These are phyloP conservation scores for Pisolithus marmoratus DNA, from an alignment of 768 basidiomycete genomes.

Conservation along the genomic window DNA sequence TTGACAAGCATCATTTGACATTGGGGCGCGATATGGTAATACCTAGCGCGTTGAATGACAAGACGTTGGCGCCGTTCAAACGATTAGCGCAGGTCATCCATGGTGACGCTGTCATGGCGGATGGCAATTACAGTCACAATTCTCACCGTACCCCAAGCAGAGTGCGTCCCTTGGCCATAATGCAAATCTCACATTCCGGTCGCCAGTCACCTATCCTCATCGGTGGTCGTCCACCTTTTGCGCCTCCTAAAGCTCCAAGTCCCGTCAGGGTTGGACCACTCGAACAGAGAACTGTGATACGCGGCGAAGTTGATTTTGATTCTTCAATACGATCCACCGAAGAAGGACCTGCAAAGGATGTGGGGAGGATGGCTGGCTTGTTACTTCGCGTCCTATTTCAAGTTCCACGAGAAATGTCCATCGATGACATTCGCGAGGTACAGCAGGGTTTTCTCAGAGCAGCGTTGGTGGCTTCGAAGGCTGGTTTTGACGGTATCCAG, in stretches of 20 bases:
- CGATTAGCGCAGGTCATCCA: conserved; percentile 48
- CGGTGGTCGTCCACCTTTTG: conserved; percentile 58
- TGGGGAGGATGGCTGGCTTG: conserved; percentile 11
- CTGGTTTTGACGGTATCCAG: conserved; percentile 85
- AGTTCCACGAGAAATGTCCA: conserved; percentile 54
- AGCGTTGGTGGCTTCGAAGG: conserved; percentile 53
- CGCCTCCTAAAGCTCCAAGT: conserved; percentile 68
- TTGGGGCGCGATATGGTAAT: conserved; percentile 70
- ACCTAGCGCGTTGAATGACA: conserved; percentile 39
- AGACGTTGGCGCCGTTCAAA: conserved; percentile 45
- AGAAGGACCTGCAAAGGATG: background rate
- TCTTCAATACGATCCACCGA: background rate
- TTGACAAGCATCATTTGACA: conserved; percentile 54
- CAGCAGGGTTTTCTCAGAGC: conserved; percentile 62
- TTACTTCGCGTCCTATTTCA: conserved; percentile 50
- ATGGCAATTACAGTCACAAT: background rate
- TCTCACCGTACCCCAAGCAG: background rate
- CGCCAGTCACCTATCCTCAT: conserved; percentile 75
- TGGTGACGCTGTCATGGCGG: conserved; percentile 12
- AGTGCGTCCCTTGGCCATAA: conserved; percentile 45
- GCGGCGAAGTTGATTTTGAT: too few species aligned
- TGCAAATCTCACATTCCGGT: conserved; percentile 82
- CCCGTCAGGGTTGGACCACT: conserved; percentile 42
- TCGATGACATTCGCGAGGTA: conserved; percentile 53
- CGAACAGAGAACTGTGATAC: too few species aligned